Evolutionary conservation across 23 red algal species (phyloP).

Genomic region (Agarophyton chilense): DNA sequence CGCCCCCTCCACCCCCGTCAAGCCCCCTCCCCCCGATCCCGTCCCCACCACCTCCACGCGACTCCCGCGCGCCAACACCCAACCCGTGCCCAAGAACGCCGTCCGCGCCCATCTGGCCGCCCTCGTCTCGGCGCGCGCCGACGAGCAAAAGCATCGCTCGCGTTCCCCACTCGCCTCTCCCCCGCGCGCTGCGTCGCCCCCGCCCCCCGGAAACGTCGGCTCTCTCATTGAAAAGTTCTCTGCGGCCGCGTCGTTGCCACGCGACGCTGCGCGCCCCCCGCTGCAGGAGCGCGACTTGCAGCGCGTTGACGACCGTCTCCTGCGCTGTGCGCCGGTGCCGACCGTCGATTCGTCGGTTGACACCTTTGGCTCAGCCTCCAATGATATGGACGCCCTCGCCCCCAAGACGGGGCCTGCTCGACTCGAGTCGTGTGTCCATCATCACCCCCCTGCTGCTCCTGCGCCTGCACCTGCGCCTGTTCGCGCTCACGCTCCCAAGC

Average conservation of each 20-base stretch:
- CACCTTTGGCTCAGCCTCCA: conserved; percentile 61
- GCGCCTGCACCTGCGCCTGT: conserved; percentile 1
- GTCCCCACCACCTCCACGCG: neutral
- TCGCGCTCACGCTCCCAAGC: neutral
- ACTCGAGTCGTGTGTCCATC: conserved; percentile 7
- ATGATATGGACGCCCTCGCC: conserved; percentile 31
- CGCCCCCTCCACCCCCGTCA: conserved; percentile 43
- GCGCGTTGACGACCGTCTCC: conserved; percentile 5
- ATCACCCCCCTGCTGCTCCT: neutral
- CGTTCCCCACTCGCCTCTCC: neutral
- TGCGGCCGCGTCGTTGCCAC: neutral
- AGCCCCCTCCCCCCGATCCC: neutral
- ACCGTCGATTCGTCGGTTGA: conserved; percentile 36
- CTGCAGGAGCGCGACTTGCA: conserved; percentile 60
- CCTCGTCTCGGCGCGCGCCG: conserved; percentile 19
- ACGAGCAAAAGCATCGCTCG: neutral
- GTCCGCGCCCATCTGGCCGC: conserved; percentile 46
- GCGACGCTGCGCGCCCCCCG: conserved; percentile 20
- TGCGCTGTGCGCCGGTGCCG: neutral
- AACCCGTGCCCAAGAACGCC: neutral
- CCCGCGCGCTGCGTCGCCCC: neutral
- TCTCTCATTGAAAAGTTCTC: conserved; percentile 56
- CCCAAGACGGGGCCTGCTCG: conserved; percentile 62
- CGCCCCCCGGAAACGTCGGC: conserved; percentile 32
- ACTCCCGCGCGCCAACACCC: neutral